These are phyloP conservation scores for Penicillium lagena DNA, from an alignment of 495 filamentous ascomycete species.

Conservation along the genomic window DNA sequence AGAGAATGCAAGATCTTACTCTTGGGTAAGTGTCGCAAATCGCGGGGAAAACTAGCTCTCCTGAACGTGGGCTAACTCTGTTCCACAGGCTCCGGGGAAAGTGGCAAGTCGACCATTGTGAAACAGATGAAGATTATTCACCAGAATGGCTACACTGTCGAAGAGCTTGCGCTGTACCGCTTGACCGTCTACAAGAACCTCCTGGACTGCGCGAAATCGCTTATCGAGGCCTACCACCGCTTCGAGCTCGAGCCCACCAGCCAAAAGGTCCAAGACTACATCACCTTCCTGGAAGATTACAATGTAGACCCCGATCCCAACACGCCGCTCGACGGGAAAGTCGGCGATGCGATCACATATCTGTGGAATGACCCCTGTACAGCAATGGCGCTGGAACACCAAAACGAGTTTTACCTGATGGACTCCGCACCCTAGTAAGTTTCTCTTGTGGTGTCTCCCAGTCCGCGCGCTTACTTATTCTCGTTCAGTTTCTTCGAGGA, in stretches of 20 bases:
- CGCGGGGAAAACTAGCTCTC: neutral
- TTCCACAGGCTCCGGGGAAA: constrained; percentile 82
- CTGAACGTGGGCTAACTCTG: constrained; percentile 4
- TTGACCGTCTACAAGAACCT: constrained; percentile 97
- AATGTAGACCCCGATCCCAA: constrained; percentile 85
- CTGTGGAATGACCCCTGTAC: constrained; percentile 89
- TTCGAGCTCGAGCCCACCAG: constrained; percentile 73
- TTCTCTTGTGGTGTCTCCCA: neutral
- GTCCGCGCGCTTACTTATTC: constrained; percentile 3
- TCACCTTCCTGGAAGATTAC: constrained; percentile 79
- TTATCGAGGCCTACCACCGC: constrained; percentile 82
- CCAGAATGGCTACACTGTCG: constrained; percentile 88
- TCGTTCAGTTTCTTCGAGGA: constrained; percentile 84
- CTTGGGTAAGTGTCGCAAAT: constrained; percentile 57
- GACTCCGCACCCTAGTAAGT: constrained; percentile 97
- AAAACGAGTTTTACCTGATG: constrained; percentile 98
- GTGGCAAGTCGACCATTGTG: constrained; percentile 97
- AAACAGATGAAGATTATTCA: constrained; percentile 99
- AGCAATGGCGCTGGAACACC: constrained; percentile 79
- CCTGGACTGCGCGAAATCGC: constrained; percentile 87
- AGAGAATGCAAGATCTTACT: constrained; percentile 98
- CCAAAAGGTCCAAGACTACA: constrained; percentile 64
- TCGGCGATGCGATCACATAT: constrained; percentile 75
- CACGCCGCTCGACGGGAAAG: constrained; percentile 66
- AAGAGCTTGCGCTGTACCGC: constrained; percentile 88